Conservation (phyloP, 2,329 filamentous ascomycete genomes). For the Sclerotinia sclerotiorum region DNA sequence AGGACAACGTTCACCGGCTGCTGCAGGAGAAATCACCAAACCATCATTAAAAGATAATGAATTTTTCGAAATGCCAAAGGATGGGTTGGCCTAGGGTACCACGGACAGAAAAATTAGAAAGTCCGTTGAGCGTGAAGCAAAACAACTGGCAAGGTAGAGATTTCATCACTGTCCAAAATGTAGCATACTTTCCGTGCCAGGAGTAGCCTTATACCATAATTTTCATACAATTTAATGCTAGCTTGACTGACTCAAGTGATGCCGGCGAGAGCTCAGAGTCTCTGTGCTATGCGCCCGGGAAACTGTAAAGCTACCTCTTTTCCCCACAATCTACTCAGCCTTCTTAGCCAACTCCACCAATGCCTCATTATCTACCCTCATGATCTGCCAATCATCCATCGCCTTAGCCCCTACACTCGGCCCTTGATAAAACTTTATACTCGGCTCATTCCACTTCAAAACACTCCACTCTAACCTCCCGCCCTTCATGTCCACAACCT, state of each 20-base stretch:
- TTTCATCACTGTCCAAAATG: neutral
- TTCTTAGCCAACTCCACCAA: constrained; percentile 56
- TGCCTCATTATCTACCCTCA: constrained; percentile 69
- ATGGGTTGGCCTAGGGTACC: constrained; percentile 41
- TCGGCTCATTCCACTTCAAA: constrained; percentile 89
- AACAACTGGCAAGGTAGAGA: neutral
- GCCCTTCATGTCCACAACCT: constrained; percentile 71
- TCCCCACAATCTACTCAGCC: constrained; percentile 22
- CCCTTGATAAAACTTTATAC: constrained; percentile 77
- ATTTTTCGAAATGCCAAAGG: constrained; percentile 47
- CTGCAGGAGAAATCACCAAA: constrained; percentile 38
- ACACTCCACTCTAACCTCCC: constrained; percentile 86
- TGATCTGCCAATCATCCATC: constrained; percentile 71
- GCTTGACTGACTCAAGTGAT: neutral
- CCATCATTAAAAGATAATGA: constrained; percentile 41
- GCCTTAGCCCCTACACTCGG: constrained; percentile 58
- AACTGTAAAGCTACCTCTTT: neutral
- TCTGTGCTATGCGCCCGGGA: neutral
- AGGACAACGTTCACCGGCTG: constrained; percentile 32
- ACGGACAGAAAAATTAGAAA: neutral
- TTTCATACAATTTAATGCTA: neutral
- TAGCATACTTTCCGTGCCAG: neutral
- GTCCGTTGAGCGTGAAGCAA: neutral
- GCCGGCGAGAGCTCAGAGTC: too few relatives aligned
- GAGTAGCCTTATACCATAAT: neutral